Evolutionary conservation across 2,329 filamentous ascomycete species (phyloP).

Genomic region (Metarhizium album): DNA sequence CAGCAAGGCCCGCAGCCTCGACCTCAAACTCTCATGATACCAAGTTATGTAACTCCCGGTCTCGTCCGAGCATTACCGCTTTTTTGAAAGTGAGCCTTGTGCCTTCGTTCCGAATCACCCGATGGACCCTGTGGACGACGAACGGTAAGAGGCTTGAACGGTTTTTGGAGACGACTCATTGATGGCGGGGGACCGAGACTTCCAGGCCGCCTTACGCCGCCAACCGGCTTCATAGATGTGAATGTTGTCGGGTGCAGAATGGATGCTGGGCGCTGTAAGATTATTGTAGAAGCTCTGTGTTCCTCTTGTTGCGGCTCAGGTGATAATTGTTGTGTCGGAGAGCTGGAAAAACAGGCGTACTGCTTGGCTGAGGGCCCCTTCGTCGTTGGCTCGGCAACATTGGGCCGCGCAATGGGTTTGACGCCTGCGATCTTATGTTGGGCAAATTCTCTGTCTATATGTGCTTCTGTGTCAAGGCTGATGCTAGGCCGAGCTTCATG

Average conservation of each 20-base stretch:
- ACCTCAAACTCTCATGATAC: neutral
- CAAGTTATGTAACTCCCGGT: neutral
- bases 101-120: neutral
- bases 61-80: neutral
- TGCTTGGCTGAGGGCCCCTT: slow-evolving; percentile 25
- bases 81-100: neutral
- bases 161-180: slow-evolving; percentile 40
- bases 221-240: slow-evolving; percentile 24
- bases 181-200: slow-evolving; percentile 35
- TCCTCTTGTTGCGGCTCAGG: slow-evolving; percentile 12
- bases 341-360: slow-evolving; percentile 51
- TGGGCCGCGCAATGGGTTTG: slow-evolving; percentile 25
- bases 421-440: slow-evolving; percentile 32
- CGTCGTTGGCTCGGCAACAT: slow-evolving; percentile 12
- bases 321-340: slow-evolving; percentile 29
- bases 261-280: slow-evolving; percentile 23
- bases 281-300: slow-evolving; percentile 15
- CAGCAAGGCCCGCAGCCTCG: neutral
- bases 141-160: slow-evolving; percentile 47
- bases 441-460: slow-evolving; percentile 20
- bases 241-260: slow-evolving; percentile 44
- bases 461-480: slow-evolving; percentile 8
- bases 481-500: slow-evolving; percentile 5
- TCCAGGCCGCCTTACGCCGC: slow-evolving; percentile 32
- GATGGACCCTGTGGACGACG: slow-evolving; percentile 26